Conservation (phyloP, 1,284 basidiomycete species). For the Rhodotorula sp. region DNA sequence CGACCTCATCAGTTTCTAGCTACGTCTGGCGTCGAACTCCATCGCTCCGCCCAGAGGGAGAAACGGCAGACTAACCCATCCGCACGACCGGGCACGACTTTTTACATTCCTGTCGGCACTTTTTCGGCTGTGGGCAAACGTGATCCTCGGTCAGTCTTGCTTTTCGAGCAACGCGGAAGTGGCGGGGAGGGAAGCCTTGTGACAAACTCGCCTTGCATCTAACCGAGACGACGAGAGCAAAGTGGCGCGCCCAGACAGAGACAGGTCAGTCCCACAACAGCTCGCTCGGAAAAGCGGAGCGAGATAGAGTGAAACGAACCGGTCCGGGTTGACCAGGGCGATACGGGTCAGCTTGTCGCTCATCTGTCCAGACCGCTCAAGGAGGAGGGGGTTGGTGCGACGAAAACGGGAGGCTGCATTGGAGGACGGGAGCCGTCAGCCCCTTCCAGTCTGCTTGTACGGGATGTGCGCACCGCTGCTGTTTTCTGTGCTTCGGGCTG, state of each 20-base stretch:
- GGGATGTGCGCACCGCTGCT: too few relatives aligned
- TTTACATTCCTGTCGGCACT: slow-evolving; percentile 85
- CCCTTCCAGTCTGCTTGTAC: too few relatives aligned
- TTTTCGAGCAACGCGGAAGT: too few relatives aligned
- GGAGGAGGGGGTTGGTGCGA: background rate
- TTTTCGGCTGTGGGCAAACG: slow-evolving; percentile 50
- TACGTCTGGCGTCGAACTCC: background rate
- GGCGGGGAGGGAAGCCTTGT: too few relatives aligned
- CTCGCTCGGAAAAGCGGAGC: background rate
- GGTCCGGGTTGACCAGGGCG: slow-evolving; percentile 44
- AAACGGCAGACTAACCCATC: slow-evolving; percentile 69
- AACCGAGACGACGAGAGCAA: background rate
- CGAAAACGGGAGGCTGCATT: background rate
- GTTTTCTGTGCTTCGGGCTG: too few relatives aligned
- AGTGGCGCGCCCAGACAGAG: slow-evolving; percentile 5
- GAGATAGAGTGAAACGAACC: slow-evolving; percentile 4
- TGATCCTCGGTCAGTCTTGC: background rate
- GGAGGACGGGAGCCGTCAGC: background rate
- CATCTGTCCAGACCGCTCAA: slow-evolving; percentile 14
- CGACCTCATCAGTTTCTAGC: background rate
- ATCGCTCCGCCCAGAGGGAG: background rate
- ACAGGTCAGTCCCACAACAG: background rate
- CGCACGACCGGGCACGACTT: slow-evolving; percentile 97
- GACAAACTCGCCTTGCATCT: slow-evolving; percentile 2
- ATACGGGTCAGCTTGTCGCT: slow-evolving; percentile 38